Evolutionary conservation across 139 green algal species (phyloP).

Genomic region (Prasinococcaceae sp.): DNA sequence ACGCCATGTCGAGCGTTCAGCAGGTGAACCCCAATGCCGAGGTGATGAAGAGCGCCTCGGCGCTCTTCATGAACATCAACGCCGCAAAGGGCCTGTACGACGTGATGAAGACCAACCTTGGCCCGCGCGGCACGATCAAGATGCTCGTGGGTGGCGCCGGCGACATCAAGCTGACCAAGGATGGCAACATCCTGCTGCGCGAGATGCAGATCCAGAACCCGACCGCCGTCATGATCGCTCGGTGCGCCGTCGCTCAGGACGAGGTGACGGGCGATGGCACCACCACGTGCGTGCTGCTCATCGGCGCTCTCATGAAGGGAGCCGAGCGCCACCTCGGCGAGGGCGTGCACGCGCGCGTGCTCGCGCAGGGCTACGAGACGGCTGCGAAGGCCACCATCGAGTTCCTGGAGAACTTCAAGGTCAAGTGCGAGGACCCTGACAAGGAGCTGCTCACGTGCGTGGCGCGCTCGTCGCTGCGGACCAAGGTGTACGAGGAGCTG

Average conservation of each 20-base stretch:
- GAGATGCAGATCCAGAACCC: conserved; percentile 95
- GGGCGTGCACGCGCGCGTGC: conserved; percentile 84
- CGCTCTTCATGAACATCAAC: conserved; percentile 98
- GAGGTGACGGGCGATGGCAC: conserved; percentile 94
- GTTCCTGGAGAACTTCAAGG: conserved; percentile 86
- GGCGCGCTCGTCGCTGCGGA: conserved; percentile 77
- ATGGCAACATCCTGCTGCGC: conserved; percentile 31
- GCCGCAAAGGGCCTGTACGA: conserved; percentile 93
- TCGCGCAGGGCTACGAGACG: conserved; percentile 86
- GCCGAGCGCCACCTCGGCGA: conserved; percentile 84
- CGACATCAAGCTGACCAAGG: conserved; percentile 93
- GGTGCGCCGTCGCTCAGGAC: conserved; percentile 91
- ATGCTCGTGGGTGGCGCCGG: conserved; percentile 57
- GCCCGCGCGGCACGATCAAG: conserved; percentile 97
- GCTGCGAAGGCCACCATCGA: conserved; percentile 68
- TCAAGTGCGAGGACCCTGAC: conserved; percentile 28
- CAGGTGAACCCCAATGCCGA: conserved; percentile 92
- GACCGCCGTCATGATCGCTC: conserved; percentile 98
- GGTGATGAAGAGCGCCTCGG: conserved; percentile 64
- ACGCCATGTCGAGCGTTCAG: too few relatives aligned
- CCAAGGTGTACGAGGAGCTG: conserved; percentile 54
- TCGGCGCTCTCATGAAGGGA: conserved; percentile 97
- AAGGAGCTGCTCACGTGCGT: conserved; percentile 76
- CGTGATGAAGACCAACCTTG: conserved; percentile 95
- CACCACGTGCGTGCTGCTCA: conserved; percentile 87